phyloP scores from a whole-genome alignment of 2,329 filamentous ascomycete species.

The Trichothecium roseum region DNA sequence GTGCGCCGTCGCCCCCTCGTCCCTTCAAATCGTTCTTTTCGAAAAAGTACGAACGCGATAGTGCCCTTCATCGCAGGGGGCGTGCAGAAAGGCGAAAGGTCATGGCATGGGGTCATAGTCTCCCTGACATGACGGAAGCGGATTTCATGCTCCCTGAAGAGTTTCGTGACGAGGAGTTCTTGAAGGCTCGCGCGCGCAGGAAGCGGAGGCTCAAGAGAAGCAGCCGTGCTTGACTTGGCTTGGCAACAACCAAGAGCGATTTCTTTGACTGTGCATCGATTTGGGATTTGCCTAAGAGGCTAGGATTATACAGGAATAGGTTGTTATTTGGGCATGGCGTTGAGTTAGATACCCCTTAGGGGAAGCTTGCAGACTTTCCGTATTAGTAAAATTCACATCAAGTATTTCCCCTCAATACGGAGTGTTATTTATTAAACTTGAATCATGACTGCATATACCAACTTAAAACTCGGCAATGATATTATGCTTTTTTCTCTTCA shows the following conservation, averaged over 20 bases:
- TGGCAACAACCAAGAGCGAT: not conserved
- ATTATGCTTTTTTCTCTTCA: no score
- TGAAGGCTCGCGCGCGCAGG: constrained; percentile 50
- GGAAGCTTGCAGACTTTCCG: no score
- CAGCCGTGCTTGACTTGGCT: constrained; percentile 24
- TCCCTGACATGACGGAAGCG: constrained; percentile 60
- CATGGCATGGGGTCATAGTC: constrained; percentile 69
- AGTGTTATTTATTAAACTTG: no score
- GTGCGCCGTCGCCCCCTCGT: constrained; percentile 30
- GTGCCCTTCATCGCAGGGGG: constrained; percentile 57
- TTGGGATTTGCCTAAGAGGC: no score
- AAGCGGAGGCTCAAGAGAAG: constrained; percentile 50
- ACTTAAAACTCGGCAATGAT: no score
- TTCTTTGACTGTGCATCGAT: no score
- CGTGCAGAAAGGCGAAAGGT: constrained; percentile 60
- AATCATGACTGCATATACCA: no score
- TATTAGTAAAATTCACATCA: no score
- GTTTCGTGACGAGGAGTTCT: constrained; percentile 42
- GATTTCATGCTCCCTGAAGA: constrained; percentile 71
- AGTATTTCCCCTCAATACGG: no score
- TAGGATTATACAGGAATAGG: no score
- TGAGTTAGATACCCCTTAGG: not conserved
- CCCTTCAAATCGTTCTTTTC: constrained; percentile 83
- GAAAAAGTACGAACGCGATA: constrained; percentile 69
- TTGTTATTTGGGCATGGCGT: constrained; percentile 1